Percentiles rank a stretch among this genome's conserved stretches.
These are phyloP conservation scores for Coemansia sp. DNA, from an alignment of 192 early-diverging fungal species.

Conservation along the genomic window DNA sequence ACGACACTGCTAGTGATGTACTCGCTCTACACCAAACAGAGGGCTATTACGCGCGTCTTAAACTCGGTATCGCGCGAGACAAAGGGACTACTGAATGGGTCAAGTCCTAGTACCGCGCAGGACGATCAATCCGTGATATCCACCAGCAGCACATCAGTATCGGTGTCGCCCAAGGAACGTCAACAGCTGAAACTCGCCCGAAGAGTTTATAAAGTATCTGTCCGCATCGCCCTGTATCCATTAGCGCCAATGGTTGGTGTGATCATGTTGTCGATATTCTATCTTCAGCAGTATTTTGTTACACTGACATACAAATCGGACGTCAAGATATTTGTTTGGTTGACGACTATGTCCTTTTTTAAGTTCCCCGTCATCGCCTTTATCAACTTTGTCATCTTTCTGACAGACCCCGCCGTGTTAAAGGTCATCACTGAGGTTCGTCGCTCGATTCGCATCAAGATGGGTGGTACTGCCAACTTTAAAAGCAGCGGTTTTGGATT, in stretches of 20 bases:
- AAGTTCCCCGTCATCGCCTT: constrained; percentile 3
- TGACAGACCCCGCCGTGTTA: constrained; percentile 27
- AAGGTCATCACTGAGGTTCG: constrained; percentile 20
- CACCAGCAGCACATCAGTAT: not conserved
- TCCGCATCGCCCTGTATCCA: constrained; percentile 39
- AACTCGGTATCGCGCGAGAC: constrained; percentile 8
- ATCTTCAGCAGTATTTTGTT: constrained; percentile 12
- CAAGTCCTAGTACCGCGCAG: not conserved
- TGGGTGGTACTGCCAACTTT: not conserved
- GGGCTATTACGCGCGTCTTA: constrained; percentile 12
- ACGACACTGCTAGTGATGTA: constrained; percentile 15
- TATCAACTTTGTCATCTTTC: constrained; percentile 34
- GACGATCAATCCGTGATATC: not conserved
- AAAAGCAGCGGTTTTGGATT: not conserved
- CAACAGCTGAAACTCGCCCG: constrained; percentile 24
- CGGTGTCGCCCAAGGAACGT: constrained; percentile 12
- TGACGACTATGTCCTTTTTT: constrained; percentile 10
- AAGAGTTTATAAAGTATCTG: constrained; percentile 28
- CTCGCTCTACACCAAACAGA: constrained; percentile 28
- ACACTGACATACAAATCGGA: constrained; percentile 23
- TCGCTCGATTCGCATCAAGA: not conserved
- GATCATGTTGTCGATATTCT: constrained; percentile 11
- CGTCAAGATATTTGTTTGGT: not conserved
- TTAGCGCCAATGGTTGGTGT: constrained; percentile 20
- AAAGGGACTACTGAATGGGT: not conserved